Conservation (phyloP, 495 filamentous ascomycete genomes). For the Xylaria curta region DNA sequence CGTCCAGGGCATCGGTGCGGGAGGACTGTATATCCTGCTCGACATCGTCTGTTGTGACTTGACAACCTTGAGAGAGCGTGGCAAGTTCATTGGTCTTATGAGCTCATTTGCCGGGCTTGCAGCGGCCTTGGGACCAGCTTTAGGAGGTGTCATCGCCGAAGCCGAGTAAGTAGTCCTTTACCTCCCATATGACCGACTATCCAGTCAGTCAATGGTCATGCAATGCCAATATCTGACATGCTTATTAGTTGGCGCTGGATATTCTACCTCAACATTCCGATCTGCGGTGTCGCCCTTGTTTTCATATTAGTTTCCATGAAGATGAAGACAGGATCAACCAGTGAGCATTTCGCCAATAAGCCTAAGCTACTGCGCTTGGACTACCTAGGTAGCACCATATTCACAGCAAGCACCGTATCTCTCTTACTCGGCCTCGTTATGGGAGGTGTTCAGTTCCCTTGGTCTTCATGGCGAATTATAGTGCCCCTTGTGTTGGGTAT, state of each 20-base stretch:
- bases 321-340: neutral
- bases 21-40: neutral
- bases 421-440: neutral
- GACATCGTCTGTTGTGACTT: constrained; percentile 63
- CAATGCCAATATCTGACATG: constrained; percentile 18
- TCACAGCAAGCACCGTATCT: neutral
- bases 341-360: too few relatives aligned
- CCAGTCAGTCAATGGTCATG: too few relatives aligned
- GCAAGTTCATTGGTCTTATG: constrained; percentile 57
- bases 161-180: too few relatives aligned
- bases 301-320: neutral
- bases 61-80: constrained; percentile 70
- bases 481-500: neutral
- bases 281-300: constrained; percentile 57
- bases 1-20: neutral
- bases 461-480: constrained; percentile 5
- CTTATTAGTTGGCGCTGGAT: constrained; percentile 65
- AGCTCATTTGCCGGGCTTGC: constrained; percentile 66
- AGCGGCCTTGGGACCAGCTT: constrained; percentile 62
- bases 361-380: neutral
- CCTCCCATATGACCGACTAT: too few relatives aligned
- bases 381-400: neutral
- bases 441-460: neutral
- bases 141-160: constrained; percentile 68
- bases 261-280: constrained; percentile 83